Evolutionary conservation across 371 early-diverging fungal genomes (phyloP), one percentile per base, ranked within the genome.

Genomic region (Rhizomucor pusillus): DNA sequence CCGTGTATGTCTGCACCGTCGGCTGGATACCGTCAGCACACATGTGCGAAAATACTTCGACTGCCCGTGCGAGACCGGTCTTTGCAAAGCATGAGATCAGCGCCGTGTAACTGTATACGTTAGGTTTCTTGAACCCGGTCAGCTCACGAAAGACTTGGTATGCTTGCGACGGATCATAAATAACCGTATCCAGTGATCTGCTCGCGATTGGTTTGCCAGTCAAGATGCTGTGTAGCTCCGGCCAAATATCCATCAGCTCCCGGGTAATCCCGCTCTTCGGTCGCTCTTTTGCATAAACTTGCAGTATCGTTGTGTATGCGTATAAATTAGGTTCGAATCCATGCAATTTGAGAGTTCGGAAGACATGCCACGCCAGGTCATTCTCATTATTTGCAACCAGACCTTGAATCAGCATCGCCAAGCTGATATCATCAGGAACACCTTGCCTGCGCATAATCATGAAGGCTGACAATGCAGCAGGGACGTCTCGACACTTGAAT

Each of bases 51-150:
- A 73, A 77, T 7, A 73, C 57, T 19, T 58, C 65, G 47, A 69
- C 52, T 7, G 77, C 73, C 13, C 65, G 61, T 10, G 45, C 52
- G 22, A 73, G 61, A 45, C 70, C 60, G 16, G 54, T 33, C 44
- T 71, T 77, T 37, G 73, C 69, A 67, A 73, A 73, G 20, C 73
- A 73, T 37, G 77, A 59, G 45, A 77, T 77, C 24, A 77, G 59
- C 9, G 73, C 71, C 54, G 73, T 71, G 65, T 77, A 77, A 14
- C 64, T 77, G 56, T 71, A 77, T 13, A 60, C 67, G 44, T 77
- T 67, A 12, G 77, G 77, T 19, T 67, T 44, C 29, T 66, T 59
- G 50, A 61, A 71, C 9, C 67, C 69, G n/a, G 72, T 75, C 59
- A 75, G 37, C 22, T 65, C 57, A 40, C 60, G 60, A 50, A 75